Base-by-base conservation (phyloP, 2,329 filamentous ascomycete species). In the Claviceps arundinis region DNA sequence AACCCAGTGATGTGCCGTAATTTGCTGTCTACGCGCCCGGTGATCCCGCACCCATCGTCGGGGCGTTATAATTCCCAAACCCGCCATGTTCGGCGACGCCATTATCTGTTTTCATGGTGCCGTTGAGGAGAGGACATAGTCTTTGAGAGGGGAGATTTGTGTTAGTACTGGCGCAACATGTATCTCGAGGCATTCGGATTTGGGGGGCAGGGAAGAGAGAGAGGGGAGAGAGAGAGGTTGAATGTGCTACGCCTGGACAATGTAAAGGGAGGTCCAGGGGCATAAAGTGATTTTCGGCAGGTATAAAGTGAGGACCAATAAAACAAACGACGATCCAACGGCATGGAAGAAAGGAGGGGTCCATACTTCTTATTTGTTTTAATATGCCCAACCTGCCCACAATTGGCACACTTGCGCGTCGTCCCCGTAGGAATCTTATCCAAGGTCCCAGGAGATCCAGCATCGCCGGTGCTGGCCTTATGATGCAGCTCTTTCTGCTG, bases 321-420 rank as follows among this genome's bases (percentile, higher is more conserved):
- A 45, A 22, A 55, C 58, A 55, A 56, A 54, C 51, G 43, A 48
- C 65, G 67, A 63, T 68, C 64, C 62, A 66, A 68, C 26, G 59
- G 50, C 43, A 54, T 51, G 46, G 54, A 57, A 41, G 61, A 57
- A 57, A 63, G 58, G 54, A 22, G 62, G 64, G 56, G 61, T 52
- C 69, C 76, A 70, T 80, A 93, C 89, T 96, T 97, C 73, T 96
- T 95, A 75, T 97, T 97, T 47, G 91, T 97, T 71, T 96, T 96
- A 75, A 98, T 98, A 64, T 98, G 93, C 37, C 93, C 93, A 51
- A 95, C 86, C 67, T 93, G 87, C 49, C 93, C 93, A 70, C 93
- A 98, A 68, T 96, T 97, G 59, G 93, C 93, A 71, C 93, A 98
- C 73, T 97, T 97, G 61, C 94, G 80, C 37, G 85, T 85, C 52